phyloP scores from a whole-genome alignment of 345 rosid species.

The Carallia pectinifolia region DNA sequence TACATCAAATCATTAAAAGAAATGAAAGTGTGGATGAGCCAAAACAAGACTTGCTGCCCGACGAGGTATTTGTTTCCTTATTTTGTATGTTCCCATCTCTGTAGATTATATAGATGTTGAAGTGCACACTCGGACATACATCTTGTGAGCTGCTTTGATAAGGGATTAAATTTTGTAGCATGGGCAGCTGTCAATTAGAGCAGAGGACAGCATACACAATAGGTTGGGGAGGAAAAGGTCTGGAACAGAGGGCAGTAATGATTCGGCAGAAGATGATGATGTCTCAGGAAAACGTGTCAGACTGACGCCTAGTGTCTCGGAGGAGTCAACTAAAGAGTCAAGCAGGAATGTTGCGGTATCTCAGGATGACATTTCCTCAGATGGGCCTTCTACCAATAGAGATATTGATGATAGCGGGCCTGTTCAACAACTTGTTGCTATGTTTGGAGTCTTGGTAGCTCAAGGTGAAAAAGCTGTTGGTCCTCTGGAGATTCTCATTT shows the following conservation, averaged over 20 bases:
- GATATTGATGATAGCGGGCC: conserved; percentile 61
- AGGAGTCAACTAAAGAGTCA: conserved; percentile 56
- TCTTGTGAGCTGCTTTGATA: conserved; percentile 22
- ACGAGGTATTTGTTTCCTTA: conserved; percentile 40
- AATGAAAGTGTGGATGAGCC: conserved; percentile 48
- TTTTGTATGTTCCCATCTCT: conserved; percentile 1
- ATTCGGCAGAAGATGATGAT: conserved; percentile 50
- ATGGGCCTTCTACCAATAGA: conserved; percentile 40
- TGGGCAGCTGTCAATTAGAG: conserved; percentile 33
- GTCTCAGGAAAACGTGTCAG: conserved; percentile 66
- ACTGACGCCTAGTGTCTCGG: conserved; percentile 50
- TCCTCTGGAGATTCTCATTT: conserved; percentile 83
- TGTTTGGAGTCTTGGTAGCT: conserved; percentile 94
- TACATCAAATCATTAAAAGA: conserved; percentile 41
- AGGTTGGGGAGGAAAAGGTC: conserved; percentile 63
- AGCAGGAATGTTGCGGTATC: conserved; percentile 34
- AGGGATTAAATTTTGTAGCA: conserved; percentile 47
- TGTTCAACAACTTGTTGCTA: conserved; percentile 86
- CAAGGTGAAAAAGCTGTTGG: conserved; percentile 93
- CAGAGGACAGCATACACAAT: conserved; percentile 39
- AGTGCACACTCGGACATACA: conserved; percentile 4
- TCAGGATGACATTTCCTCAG: conserved; percentile 46
- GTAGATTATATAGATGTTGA: neutral
- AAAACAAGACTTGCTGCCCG: conserved; percentile 44
- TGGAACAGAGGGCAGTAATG: conserved; percentile 47